Percentiles rank a stretch among this genome's conserved stretches.
phyloP scores from a whole-genome alignment of 495 filamentous ascomycete species.

The Gamarada debralockiae region DNA sequence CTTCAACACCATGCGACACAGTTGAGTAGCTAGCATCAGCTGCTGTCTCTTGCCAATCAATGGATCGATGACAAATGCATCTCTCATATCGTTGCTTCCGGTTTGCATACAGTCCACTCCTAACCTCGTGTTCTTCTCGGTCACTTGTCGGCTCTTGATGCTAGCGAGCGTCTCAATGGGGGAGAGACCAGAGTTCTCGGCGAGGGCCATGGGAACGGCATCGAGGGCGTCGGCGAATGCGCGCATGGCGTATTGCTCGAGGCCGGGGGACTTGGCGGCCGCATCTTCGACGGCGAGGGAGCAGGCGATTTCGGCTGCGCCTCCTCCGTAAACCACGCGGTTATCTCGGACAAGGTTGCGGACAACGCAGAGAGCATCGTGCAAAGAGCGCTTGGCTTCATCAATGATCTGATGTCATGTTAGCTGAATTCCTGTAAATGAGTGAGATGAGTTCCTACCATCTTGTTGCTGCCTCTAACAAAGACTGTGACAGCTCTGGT shows the following conservation, averaged over 20 bases:
- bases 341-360: constrained; percentile 95
- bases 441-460: constrained; percentile 53
- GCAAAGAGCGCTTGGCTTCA: constrained; percentile 94
- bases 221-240: constrained; percentile 96
- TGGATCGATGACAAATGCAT: constrained; percentile 97
- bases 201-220: constrained; percentile 90
- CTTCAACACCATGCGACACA: constrained; percentile 99
- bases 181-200: constrained; percentile 94
- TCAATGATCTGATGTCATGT: constrained; percentile 75
- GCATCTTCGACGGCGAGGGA: constrained; percentile 93
- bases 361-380: constrained; percentile 96
- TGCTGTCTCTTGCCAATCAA: constrained; percentile 97
- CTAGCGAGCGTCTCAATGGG: constrained; percentile 92
- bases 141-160: constrained; percentile 94
- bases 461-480: constrained; percentile 97
- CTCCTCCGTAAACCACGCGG: constrained; percentile 97
- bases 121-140: constrained; percentile 76
- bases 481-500: constrained; percentile 95
- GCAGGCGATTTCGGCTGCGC: constrained; percentile 97
- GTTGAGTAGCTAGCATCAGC: constrained; percentile 89
- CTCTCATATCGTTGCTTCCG: constrained; percentile 92
- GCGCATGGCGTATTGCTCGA: constrained; percentile 98
- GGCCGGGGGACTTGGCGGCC: constrained; percentile 88
- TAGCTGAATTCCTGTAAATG: constrained; percentile 26
- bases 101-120: constrained; percentile 98